These are phyloP conservation scores for Aspergillus jensenii DNA, from an alignment of 2,329 filamentous ascomycete genomes.

Conservation along the genomic window DNA sequence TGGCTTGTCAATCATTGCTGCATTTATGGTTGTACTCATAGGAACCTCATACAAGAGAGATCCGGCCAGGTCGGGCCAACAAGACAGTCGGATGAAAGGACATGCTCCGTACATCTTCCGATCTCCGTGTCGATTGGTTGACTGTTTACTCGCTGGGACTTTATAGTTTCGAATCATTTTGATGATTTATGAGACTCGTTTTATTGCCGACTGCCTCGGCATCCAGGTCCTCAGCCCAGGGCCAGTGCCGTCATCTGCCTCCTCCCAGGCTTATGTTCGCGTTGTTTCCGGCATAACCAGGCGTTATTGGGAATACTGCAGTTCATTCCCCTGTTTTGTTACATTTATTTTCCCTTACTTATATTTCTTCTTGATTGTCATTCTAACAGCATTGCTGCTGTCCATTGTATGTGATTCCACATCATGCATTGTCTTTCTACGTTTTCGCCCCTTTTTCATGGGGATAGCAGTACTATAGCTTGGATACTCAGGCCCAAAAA, in stretches of 20 bases:
- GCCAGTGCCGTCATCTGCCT: conserved; percentile 11
- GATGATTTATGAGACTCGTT: neutral
- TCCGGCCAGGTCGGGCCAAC: neutral
- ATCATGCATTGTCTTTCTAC: conserved; percentile 9
- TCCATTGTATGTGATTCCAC: conserved; percentile 9
- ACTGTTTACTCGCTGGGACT: neutral
- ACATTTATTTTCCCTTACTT: conserved; percentile 8
- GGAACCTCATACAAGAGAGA: neutral
- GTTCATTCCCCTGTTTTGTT: conserved; percentile 20
- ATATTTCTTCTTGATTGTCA: conserved; percentile 16
- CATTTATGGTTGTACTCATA: neutral
- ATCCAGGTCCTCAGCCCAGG: neutral
- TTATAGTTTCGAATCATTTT: neutral
- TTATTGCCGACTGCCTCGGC: conserved; percentile 2
- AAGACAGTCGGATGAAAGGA: neutral
- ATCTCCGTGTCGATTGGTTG: conserved; percentile 6
- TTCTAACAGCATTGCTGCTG: conserved; percentile 14
- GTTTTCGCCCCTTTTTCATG: conserved; percentile 6
- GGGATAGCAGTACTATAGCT: conserved; percentile 20
- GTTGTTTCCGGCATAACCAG: conserved; percentile 32
- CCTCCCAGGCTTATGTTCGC: conserved; percentile 14
- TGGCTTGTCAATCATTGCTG: conserved; percentile 1
- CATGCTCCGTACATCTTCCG: neutral
- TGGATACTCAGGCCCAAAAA: conserved; percentile 20
- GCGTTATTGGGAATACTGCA: conserved; percentile 33